Evolutionary conservation across 2,329 filamentous ascomycete genomes (phyloP), one percentile per base, ranked within the genome.

Genomic region (Pestalotiopsis sp.): DNA sequence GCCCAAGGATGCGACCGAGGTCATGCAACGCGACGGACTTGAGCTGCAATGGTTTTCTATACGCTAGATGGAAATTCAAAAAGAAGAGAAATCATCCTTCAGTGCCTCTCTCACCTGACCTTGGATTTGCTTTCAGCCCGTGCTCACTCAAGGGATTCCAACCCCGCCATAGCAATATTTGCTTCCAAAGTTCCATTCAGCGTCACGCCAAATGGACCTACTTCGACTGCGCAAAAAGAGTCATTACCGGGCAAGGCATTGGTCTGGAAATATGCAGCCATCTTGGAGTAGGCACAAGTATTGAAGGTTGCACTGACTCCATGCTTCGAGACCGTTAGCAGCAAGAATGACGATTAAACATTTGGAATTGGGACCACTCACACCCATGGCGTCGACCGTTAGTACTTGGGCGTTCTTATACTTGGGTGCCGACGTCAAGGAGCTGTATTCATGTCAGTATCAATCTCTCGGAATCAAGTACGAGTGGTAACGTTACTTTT

Each of bases 401-500:
- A 71, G 67, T 14, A 66, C 60, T 39, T 70, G 56, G 23, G 68
- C 68, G 58, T 66, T 64, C 38, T 68, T 66, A 60, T 71, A 71
- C 1, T 61, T 68, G 4, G 59, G 65, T 13, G 67, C 70, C 6
- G 67, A 71, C n/a, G 59, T 27, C 4, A 71, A 1, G 25, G 69
- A 61, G 20, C 69, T 71, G n/a, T 59, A n/a, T 2, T 13, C 23
- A 23, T 17, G 20, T 38, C 7, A 66, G 25, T 39, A 23, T 31
- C 41, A 20, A 13, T 6, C n/a, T 52, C n/a, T 20, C 5, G 11
- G 1, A 1, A 14, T 4, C 4, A 5, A 52, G 23, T 2, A 11
- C 25, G 39, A 5, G 56, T 4, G 17, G 12, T 17, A 31, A 12
- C 9, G 2, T 4, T 38, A 70, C 70, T 71, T 71, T 23, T 71